Evolutionary conservation across 768 basidiomycete genomes (phyloP).

Genomic region (Pluteus cervinus): DNA sequence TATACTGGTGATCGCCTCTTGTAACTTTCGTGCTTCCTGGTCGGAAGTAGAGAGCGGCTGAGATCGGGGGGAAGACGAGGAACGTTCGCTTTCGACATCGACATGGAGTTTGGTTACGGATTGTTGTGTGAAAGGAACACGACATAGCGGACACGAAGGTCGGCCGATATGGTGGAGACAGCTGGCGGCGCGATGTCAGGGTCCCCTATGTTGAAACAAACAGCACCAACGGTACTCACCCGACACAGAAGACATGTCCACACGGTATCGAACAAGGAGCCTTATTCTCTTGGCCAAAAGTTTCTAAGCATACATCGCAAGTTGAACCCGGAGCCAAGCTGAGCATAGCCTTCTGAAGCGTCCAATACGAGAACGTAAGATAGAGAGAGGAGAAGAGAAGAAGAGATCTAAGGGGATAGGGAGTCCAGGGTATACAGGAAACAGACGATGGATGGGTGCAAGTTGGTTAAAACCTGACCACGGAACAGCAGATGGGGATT

Average conservation of each 20-base stretch:
- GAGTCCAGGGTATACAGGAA: conserved; percentile 16
- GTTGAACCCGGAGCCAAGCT: conserved; percentile 55
- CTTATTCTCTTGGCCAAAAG: conserved; percentile 45
- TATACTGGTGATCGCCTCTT: conserved; percentile 46
- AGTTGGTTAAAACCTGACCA: conserved; percentile 11
- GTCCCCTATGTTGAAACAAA: not conserved
- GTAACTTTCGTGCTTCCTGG: conserved; percentile 44
- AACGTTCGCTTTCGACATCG: conserved; percentile 40
- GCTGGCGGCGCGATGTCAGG: conserved; percentile 23
- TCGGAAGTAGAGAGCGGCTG: conserved; percentile 25
- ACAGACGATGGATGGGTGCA: conserved; percentile 10
- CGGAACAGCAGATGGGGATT: too few species aligned
- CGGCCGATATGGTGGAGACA: conserved; percentile 48
- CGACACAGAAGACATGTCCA: conserved; percentile 65
- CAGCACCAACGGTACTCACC: conserved; percentile 20
- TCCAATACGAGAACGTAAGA: conserved; percentile 17
- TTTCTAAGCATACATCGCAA: conserved; percentile 75
- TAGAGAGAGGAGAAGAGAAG: conserved; percentile 15
- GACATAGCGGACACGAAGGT: conserved; percentile 59
- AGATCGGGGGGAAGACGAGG: conserved; percentile 9
- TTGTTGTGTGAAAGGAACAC: conserved; percentile 39
- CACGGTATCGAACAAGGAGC: conserved; percentile 63
- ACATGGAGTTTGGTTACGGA: conserved; percentile 54
- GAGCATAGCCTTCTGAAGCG: conserved; percentile 47
- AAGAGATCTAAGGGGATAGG: conserved; percentile 11